These are phyloP conservation scores for Fusarium sp. DNA, from an alignment of 2,329 filamentous ascomycete genomes.

Conservation along the genomic window DNA sequence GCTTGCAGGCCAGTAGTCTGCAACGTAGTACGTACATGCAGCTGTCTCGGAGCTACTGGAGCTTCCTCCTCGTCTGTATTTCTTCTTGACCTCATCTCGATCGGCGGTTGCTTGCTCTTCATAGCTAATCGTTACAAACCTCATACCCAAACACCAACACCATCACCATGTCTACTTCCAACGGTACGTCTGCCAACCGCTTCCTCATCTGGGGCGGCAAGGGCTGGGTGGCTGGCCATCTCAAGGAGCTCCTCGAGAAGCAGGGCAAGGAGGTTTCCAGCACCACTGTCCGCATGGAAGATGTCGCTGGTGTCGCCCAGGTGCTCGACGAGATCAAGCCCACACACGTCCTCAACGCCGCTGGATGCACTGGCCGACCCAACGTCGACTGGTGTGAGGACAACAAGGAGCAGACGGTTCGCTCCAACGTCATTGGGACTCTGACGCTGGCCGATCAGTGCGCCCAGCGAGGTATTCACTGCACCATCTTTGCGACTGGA, in stretches of 20 bases:
- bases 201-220: constrained; percentile 72
- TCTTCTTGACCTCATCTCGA: neutral
- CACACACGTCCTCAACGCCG: constrained; percentile 75
- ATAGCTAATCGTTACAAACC: neutral
- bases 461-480: constrained; percentile 68
- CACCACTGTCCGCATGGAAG: constrained; percentile 75
- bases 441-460: constrained; percentile 73
- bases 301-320: constrained; percentile 66
- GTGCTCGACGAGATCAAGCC: constrained; percentile 70
- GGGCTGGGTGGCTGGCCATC: constrained; percentile 73
- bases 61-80: neutral
- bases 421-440: constrained; percentile 75
- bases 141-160: neutral
- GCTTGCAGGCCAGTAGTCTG: neutral
- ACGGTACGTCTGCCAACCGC: neutral
- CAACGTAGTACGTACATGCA: neutral
- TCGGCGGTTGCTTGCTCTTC: neutral
- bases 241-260: constrained; percentile 67
- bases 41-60: neutral
- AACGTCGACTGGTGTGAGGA: constrained; percentile 74
- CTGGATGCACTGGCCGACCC: constrained; percentile 68
- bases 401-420: constrained; percentile 74
- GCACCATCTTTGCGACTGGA: constrained; percentile 75
- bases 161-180: neutral
- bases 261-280: constrained; percentile 71